Base-by-base conservation (phyloP, 192 early-diverging fungal species). In the Podila epigama region DNA sequence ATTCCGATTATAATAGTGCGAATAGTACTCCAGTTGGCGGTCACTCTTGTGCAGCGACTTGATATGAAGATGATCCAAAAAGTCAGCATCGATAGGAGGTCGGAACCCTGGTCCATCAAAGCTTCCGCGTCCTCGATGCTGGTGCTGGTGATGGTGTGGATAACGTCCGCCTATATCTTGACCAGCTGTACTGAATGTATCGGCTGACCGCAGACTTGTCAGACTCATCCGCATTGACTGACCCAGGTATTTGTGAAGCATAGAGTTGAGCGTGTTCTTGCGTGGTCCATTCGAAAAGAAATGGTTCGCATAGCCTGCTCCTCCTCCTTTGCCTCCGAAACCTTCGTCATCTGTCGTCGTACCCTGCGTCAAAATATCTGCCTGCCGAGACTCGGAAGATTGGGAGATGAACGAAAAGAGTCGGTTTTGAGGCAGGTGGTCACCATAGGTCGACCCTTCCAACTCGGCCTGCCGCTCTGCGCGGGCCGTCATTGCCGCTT, bases 181-280 rank as follows among this genome's bases (percentile, higher is more conserved):
- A n/a, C n/a, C n/a, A n/a, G n/a, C 53, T 1, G 54, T 67, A 11
- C 58, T 53, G 31, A 33, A n/a, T 6, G 55, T 57, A 5, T 33
- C 27, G 1, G 15, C 35, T 2, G 29, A 15, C 32, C n/a, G 65
- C 4, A 68, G 36, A 25, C 66, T 68, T 16, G 65, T 28, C 16
- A 77, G 31, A 50, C 66, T 63, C 60, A 68, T 77, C 3, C 60
- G 52, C 55, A 77, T 63, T 20, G 73, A 77, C n/a, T 66, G 41
- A 37, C 58, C 58, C 8, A 77, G 50, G 50, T 77, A 77, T 22
- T 58, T 61, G 29, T 77, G 34, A 5, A 48, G 44, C 44, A 77
- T 32, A 36, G 73, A 77, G 51, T 75, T 66, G 59, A 68, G 27
- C 15, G 73, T 77, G 40, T 53, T 64, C 51, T 59, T 36, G 51